Evolutionary conservation across 2,329 filamentous ascomycete species (phyloP), one percentile per base, ranked within the genome.

Genomic region (Lasiodiplodia theobromae): DNA sequence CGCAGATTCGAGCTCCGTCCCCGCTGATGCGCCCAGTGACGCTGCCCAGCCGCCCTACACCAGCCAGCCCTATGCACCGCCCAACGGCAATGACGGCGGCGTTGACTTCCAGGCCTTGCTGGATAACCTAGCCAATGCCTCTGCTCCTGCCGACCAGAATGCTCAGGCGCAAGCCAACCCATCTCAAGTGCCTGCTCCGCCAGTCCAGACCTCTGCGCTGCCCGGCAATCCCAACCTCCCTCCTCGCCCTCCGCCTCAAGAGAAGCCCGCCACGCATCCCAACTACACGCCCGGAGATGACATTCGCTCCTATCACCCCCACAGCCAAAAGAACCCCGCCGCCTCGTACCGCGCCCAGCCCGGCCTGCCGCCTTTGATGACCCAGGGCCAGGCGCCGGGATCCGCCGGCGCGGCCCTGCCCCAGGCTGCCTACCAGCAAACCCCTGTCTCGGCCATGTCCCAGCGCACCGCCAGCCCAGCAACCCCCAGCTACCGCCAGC

Each of bases 301-400:
- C 73, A 83, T 85, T 68, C 80, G 83, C 71, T 82, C 82, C 49
- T 85, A 83, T 71, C 83, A 85, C 72, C 83, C 83, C 23, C 82
- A 84, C 73, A 82, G 78, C 65, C 77, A 80, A 62, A 77, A 81
- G 73, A 69, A 75, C 38, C 21, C 68, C 21, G 70, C 58, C 60
- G 74, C 77, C 66, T 75, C 77, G 62, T 77, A 74, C 70, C 77
- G 76, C 70, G 74, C 69, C 66, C 75, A 74, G 53, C 53, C 67
- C 40, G 68, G 67, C 40, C 66, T 75, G 51, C 77, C 74, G 70
- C 68, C 75, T 8, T 69, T 76, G 68, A 75, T 72, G 63, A 66
- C 72, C 51, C 71, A 71, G 34, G 71, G 57, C 34, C 44, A 52
- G 21, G 64, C 67, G 21, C 71, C 72, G 34, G 70, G 66, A 31